Conservation (phyloP, 805 yeast species). For the Pichia phayaonensis region DNA sequence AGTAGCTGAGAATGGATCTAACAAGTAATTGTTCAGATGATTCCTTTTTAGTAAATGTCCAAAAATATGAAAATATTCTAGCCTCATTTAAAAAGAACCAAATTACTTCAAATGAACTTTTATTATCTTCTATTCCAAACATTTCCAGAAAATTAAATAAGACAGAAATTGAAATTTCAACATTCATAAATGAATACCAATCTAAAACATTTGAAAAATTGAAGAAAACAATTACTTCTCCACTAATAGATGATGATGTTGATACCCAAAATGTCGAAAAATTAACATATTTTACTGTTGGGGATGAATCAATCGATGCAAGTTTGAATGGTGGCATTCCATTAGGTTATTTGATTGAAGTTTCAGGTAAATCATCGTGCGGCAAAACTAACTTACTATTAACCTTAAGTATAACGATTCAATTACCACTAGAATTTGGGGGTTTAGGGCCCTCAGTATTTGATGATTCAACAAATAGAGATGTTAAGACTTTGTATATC, state of each 20-base stretch:
- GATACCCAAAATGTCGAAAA: background rate
- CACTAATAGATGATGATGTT: background rate
- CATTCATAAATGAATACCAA: conserved; percentile 14
- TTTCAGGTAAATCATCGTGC: conserved; percentile 76
- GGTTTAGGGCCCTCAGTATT: conserved; percentile 35
- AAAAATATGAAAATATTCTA: conserved; percentile 19
- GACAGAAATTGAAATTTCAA: conserved; percentile 26
- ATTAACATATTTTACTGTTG: conserved; percentile 37
- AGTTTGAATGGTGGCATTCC: conserved; percentile 45
- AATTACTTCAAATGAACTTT: conserved; percentile 34
- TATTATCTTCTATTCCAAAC: conserved; percentile 31
- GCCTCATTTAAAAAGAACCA: conserved; percentile 23
- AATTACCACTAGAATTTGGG: conserved; percentile 38
- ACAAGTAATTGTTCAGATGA: background rate
- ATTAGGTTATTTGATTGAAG: conserved; percentile 54
- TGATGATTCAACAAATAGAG: background rate
- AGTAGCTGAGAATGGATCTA: conserved; percentile 7
- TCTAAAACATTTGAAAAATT: conserved; percentile 3
- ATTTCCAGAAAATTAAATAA: conserved; percentile 28
- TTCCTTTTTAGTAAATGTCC: conserved; percentile 21
- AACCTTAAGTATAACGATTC: conserved; percentile 57
- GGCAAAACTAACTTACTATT: conserved; percentile 80
- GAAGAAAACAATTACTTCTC: background rate
- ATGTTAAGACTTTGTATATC: conserved; percentile 52
- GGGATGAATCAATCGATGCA: conserved; percentile 43